Percentiles rank a stretch among this genome's conserved stretches.
These are phyloP conservation scores for Boletus vermiculosoides DNA, from an alignment of 768 basidiomycete species.

Conservation along the genomic window DNA sequence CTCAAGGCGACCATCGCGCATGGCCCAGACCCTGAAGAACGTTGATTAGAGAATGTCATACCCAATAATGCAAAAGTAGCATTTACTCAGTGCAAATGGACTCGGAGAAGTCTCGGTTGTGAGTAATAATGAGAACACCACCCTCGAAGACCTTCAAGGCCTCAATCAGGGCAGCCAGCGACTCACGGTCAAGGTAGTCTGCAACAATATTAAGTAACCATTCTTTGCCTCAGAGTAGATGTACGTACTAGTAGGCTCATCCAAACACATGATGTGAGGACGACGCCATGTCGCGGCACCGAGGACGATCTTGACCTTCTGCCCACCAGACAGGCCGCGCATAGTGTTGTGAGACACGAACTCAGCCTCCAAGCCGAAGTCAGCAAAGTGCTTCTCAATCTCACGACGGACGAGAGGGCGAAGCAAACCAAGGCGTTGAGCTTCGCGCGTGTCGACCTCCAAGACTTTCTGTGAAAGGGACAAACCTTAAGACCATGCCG, in stretches of 20 bases:
- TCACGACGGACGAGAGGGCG: constrained; percentile 97
- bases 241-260: constrained; percentile 87
- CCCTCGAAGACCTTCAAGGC: constrained; percentile 98
- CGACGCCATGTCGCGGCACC: constrained; percentile 99
- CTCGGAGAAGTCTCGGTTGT: constrained; percentile 99
- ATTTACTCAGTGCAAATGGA: constrained; percentile 84
- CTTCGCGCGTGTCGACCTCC: constrained; percentile 96
- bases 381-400: constrained; percentile 99
- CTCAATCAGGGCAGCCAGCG: constrained; percentile 96
- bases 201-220: constrained; percentile 5
- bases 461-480: constrained; percentile 71
- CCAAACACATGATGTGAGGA: constrained; percentile 95
- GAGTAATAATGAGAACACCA: constrained; percentile 96
- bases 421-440: constrained; percentile 91
- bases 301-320: constrained; percentile 99
- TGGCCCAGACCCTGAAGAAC: constrained; percentile 81
- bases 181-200: constrained; percentile 99
- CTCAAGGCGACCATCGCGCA: constrained; percentile 95
- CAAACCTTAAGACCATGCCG: neutral
- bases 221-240: neutral
- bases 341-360: constrained; percentile 99
- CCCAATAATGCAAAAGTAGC: neutral
- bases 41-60: neutral
- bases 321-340: constrained; percentile 97
- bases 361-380: constrained; percentile 98